phyloP scores from a whole-genome alignment of 2,329 filamentous ascomycete species.

The Aspergillus sp. region DNA sequence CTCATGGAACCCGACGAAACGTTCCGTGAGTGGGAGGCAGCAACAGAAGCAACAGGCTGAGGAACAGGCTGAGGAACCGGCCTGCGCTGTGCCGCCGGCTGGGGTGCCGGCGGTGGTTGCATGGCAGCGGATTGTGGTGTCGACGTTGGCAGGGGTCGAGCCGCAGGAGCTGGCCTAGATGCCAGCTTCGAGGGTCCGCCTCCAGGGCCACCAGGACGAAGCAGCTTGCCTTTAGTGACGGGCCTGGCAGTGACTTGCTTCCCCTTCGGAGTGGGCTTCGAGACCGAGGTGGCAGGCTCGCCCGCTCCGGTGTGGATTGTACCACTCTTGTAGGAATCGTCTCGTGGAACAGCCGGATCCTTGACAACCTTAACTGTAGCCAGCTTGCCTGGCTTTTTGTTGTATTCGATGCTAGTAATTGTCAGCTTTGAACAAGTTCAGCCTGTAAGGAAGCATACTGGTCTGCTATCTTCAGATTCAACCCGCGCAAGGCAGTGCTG shows the following conservation, averaged over 20 bases:
- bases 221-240: constrained; percentile 88
- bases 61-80: constrained; percentile 42
- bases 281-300: constrained; percentile 76
- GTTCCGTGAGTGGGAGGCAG: constrained; percentile 44
- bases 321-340: constrained; percentile 91
- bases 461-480: constrained; percentile 78
- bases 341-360: constrained; percentile 66
- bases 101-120: constrained; percentile 18
- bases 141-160: constrained; percentile 31
- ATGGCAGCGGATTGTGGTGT: constrained; percentile 14
- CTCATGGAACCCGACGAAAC: constrained; percentile 56
- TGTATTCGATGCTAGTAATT: constrained; percentile 69
- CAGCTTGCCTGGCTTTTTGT: constrained; percentile 94
- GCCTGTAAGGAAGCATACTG: constrained; percentile 39
- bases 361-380: constrained; percentile 85
- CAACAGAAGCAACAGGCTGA: constrained; percentile 32
- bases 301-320: constrained; percentile 82
- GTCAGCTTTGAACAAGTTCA: constrained; percentile 6
- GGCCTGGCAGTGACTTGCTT: constrained; percentile 83
- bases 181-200: constrained; percentile 71
- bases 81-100: constrained; percentile 15
- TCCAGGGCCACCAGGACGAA: constrained; percentile 82
- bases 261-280: constrained; percentile 77
- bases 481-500: constrained; percentile 70
- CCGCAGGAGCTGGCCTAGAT: constrained; percentile 31